Percentiles rank a stretch among this genome's conserved stretches.
Evolutionary conservation across 78 protist genomes (phyloP).

Genomic region (Paulinella micropora): DNA sequence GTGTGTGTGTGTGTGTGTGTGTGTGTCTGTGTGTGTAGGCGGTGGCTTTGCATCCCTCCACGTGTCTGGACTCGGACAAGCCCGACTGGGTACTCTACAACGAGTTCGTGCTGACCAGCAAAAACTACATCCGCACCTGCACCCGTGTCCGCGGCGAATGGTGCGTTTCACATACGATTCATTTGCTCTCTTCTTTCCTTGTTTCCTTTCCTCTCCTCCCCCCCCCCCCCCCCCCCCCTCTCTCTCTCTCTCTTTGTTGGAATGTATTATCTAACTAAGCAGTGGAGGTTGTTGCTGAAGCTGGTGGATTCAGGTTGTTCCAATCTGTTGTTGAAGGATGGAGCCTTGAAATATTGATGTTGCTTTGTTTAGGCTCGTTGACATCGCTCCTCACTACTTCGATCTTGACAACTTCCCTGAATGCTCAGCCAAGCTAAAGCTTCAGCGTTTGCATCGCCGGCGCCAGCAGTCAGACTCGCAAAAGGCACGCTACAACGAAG

Average conservation of each 20-base stretch:
- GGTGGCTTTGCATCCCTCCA: conserved; percentile 79
- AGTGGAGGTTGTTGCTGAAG: no score
- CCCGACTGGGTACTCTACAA: conserved; percentile 75
- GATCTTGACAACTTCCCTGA: conserved; percentile 62
- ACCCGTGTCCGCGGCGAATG: conserved; percentile 73
- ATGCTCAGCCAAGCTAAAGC: conserved; percentile 37
- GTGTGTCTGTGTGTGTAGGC: background rate
- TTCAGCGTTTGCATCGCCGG: conserved; percentile 34
- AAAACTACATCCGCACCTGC: conserved; percentile 81
- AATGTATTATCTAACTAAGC: background rate
- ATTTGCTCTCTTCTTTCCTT: background rate
- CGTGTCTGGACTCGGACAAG: conserved; percentile 57
- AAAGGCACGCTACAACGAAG: no score
- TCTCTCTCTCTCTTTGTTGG: background rate
- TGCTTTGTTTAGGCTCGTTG: conserved; percentile 52
- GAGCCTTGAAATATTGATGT: no score
- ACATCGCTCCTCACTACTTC: conserved; percentile 70
- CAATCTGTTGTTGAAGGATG: no score
- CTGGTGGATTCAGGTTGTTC: no score
- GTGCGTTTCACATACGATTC: no score
- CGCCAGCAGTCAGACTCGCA: no score
- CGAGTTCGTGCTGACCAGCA: conserved; percentile 90
- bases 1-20: no score
- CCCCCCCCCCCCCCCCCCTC: background rate
- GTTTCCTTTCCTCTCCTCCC: background rate